Conservation (phyloP, 78 protist genomes). For the Protostelium mycophagum region DNA sequence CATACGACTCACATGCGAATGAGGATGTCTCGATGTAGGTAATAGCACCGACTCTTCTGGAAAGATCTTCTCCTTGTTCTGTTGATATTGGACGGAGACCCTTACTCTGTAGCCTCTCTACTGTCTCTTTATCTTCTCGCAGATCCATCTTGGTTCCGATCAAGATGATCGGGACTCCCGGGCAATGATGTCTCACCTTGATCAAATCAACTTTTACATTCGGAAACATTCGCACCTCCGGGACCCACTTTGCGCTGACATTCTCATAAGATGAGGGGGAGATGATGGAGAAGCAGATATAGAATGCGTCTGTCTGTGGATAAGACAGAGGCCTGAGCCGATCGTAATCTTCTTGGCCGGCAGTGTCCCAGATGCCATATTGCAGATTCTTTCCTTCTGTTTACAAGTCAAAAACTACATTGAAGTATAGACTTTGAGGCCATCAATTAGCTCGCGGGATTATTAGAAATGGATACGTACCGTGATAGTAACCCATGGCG, state of each 20-base stretch:
- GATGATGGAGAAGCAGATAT: slow-evolving; percentile 60
- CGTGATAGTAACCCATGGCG: neutral
- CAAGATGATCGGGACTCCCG: slow-evolving; percentile 33
- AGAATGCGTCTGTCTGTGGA: slow-evolving; percentile 74
- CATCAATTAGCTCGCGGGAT: neutral
- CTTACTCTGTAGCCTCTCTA: neutral
- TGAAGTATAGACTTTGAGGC: neutral
- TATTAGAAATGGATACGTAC: neutral
- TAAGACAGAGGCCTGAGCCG: slow-evolving; percentile 80
- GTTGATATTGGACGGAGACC: slow-evolving; percentile 17
- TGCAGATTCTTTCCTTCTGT: slow-evolving; percentile 66
- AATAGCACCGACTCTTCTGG: slow-evolving; percentile 23
- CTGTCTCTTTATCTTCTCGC: slow-evolving; percentile 1
- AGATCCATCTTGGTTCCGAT: slow-evolving; percentile 57
- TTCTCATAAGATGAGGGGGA: slow-evolving; percentile 40
- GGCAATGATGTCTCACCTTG: slow-evolving; percentile 48
- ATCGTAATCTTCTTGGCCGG: slow-evolving; percentile 91
- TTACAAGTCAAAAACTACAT: no score
- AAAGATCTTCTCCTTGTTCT: slow-evolving; percentile 28
- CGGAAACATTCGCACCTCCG: neutral
- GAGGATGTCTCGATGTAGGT: slow-evolving; percentile 52
- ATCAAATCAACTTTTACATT: neutral
- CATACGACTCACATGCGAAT: neutral
- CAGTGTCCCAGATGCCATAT: slow-evolving; percentile 48
- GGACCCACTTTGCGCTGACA: neutral